A percentile compares a stretch with the other conserved stretches of the same genome.
These are phyloP conservation scores for Petrea volubilis DNA, from an alignment of 257 asterid genomes.

Conservation along the genomic window DNA sequence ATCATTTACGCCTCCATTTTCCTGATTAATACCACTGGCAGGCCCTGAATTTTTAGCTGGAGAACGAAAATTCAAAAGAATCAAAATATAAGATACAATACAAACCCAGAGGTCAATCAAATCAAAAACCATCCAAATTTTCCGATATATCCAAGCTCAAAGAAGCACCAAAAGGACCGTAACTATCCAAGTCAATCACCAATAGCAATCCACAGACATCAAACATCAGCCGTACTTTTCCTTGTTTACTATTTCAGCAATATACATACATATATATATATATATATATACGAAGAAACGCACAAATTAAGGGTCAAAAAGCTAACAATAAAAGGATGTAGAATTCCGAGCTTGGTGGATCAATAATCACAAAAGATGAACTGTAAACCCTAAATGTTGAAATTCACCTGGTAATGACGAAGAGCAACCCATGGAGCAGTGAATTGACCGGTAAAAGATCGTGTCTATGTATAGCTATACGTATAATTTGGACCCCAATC, in stretches of 20 bases:
- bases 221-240: background rate
- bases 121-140: background rate
- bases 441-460: slow-evolving; percentile 6
- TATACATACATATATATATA: no score
- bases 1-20: slow-evolving; percentile 38
- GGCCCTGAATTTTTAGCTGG: slow-evolving; percentile 40
- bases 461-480: slow-evolving; percentile 11
- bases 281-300: background rate
- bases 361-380: background rate
- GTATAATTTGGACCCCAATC: background rate
- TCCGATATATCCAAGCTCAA: background rate
- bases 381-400: slow-evolving; percentile 31
- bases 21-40: slow-evolving; percentile 37
- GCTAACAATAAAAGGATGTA: background rate
- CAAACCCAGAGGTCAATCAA: background rate
- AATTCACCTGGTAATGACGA: slow-evolving; percentile 76
- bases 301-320: background rate
- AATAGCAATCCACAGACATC: slow-evolving; percentile 6
- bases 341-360: background rate
- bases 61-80: background rate
- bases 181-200: background rate
- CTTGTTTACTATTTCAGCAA: background rate
- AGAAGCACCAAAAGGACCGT: slow-evolving; percentile 9
- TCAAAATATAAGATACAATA: background rate
- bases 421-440: slow-evolving; percentile 72